Base-by-base conservation (phyloP, 2,329 filamentous ascomycete species). In the Remersonia thermophila region DNA sequence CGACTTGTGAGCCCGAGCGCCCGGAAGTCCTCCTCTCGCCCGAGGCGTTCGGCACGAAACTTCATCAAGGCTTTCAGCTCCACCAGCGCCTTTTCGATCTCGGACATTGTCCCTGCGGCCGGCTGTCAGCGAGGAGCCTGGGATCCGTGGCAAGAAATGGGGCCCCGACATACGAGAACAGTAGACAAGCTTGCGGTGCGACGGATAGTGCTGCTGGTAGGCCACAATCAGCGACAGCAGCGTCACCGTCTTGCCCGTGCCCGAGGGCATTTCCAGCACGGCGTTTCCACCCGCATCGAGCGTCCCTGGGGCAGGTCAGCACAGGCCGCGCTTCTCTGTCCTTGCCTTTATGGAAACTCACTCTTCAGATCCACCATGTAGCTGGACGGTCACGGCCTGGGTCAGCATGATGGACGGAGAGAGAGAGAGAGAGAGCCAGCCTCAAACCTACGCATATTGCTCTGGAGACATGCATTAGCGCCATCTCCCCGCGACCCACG, bases 241-340 rank as follows among this genome's bases (percentile, higher is more conserved):
- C 8, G 91, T 95, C 17, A 98, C 83, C 0, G 91, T 98, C 67
- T 98, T 98, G 43, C 91, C 91, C 16, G 91, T 98, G 30, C 91
- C 91, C 41, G 91, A 98, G 59, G 91, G 91, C 91, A 98, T 98
- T 63, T 98, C 91, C 50, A 98, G 65, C 15, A 98, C 89, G 58
- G 87, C 95, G 62, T 98, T 86, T 42, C 91, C 93, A 35, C 84
- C 84, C 14, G 80, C 82, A 69, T 98, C 91, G 52, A 98, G 79
- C 14, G 91, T 96, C 48, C 66, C 68, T 72, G 32, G 23, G 13
- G 11, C 17, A 23, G 25, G 32, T 48, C 30, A 49, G 39, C 31
- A 6, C 26, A n/a, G 27, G 2, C 5, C 16, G 8, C 6, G 11
- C 12, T n/a, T 14, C 10, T 7, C n/a, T 3, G 13, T 8, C 10